Base-by-base conservation (phyloP, 176 grass and related monocot genomes). In the Alopecurus myosuroides region DNA sequence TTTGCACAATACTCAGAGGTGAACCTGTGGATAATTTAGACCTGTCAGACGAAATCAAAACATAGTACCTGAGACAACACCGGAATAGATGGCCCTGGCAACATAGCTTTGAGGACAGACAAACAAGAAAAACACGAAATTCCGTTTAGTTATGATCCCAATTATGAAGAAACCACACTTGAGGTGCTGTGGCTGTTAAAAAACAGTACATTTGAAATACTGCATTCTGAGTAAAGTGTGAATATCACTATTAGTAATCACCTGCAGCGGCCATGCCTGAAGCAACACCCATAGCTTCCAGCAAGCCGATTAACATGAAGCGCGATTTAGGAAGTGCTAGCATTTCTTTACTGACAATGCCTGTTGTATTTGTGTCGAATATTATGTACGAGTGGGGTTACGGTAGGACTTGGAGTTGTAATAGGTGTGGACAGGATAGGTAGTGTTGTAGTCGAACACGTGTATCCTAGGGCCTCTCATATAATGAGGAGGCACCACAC, bases 191-290 rank as follows among this genome's bases (percentile, higher is more conserved):
- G 36, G 56, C 22, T 80, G 34, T 28, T 36, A 77, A 48, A 51
- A 50, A 37, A 55, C 35, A n/a, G n/a, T n/a, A 61, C n/a, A 80
- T 22, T 84, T 52, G n/a, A 65, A 66, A 77, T 51, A 85, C 10
- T 23, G 23, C 41, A n/a, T 22, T 80, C 41, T 9, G 68, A 77
- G 67, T 15, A 30, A 83, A 30, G 65, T 39, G 26, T 14, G 35
- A 33, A 74, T 86, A 53, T 18, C 8, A 53, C 20, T 81, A 46
- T 19, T 11, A 55, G 39, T 22, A 28, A 66, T 81, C 80, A 97
- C 92, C 92, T 88, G 84, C 97, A 80, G 97, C 90, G 77, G 97
- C 86, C 97, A 98, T 98, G 77, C 93, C 97, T 77, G 88, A 89
- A 83, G 97, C 93, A 69, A 90, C 93, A 30, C 93, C 97, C 65